Evolutionary conservation across 192 early-diverging fungal genomes (phyloP).

Genomic region (Lobosporangium transversale): DNA sequence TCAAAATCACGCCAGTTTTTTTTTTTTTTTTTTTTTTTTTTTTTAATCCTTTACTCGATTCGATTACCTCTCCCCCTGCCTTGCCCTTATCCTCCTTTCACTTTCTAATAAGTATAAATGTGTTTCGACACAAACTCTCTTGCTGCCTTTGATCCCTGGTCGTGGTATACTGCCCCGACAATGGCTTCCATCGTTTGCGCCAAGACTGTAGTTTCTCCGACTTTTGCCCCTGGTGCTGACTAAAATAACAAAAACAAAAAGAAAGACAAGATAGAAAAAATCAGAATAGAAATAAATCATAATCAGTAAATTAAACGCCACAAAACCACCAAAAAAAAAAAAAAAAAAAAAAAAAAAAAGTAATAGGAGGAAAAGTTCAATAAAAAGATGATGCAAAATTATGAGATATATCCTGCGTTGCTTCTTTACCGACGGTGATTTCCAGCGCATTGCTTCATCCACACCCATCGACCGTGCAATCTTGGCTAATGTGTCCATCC

Average conservation of each 20-base stretch:
- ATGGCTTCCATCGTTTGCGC: slow-evolving; percentile 57
- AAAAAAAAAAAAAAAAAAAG: too few relatives aligned
- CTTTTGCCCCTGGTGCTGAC: slow-evolving; percentile 27
- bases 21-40: background rate
- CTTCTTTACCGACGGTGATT: slow-evolving; percentile 35
- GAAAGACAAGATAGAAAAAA: background rate
- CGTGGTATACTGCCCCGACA: slow-evolving; percentile 62
- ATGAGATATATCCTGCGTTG: background rate
- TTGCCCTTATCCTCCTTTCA: too few relatives aligned
- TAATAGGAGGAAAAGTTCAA: too few relatives aligned
- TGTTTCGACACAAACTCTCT: slow-evolving; percentile 54
- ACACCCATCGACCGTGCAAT: slow-evolving; percentile 35
- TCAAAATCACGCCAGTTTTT: background rate
- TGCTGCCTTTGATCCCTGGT: slow-evolving; percentile 58
- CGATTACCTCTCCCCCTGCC: too few relatives aligned
- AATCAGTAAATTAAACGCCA: background rate
- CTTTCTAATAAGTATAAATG: slow-evolving; percentile 49
- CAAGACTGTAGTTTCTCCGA: slow-evolving; percentile 43
- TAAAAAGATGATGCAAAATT: background rate
- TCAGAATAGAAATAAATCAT: background rate
- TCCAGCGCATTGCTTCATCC: slow-evolving; percentile 46
- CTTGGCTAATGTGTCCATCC: slow-evolving; percentile 35
- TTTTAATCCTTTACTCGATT: background rate
- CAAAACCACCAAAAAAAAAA: too few relatives aligned
- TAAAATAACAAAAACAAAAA: background rate